phyloP scores from a whole-genome alignment of 2,329 filamentous ascomycete species.

The Fusarium tupiense region DNA sequence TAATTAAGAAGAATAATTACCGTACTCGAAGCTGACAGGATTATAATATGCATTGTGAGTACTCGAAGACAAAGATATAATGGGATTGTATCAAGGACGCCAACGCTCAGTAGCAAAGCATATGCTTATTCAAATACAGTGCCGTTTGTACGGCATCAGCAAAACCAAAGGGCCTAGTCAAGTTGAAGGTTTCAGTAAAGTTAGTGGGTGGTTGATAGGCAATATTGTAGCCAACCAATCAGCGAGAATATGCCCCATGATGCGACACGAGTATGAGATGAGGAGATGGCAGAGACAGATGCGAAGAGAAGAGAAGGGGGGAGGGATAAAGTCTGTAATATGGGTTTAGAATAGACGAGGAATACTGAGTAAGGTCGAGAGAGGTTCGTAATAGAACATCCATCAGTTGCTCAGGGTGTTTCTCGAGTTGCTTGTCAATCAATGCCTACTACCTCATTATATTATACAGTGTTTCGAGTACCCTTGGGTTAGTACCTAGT shows the following conservation, averaged over 20 bases:
- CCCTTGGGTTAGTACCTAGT: not conserved
- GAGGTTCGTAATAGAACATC: not conserved
- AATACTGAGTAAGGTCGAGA: not conserved
- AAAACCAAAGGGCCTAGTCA: not conserved
- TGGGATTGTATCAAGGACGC: not conserved
- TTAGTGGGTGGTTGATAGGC: slow-evolving; percentile 2
- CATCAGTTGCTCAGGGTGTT: not conserved
- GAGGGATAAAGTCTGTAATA: not conserved
- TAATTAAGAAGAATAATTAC: not conserved
- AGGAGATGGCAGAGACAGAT: not conserved
- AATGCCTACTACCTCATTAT: not conserved
- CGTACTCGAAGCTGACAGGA: not conserved
- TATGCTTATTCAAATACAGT: not conserved
- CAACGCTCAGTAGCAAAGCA: not conserved
- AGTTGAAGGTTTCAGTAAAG: not conserved
- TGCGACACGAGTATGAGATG: not conserved
- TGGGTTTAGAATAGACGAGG: not conserved
- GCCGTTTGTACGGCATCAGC: not conserved
- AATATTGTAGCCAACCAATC: slow-evolving; percentile 37
- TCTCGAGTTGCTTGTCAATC: not conserved
- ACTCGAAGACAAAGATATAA: not conserved
- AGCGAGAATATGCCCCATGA: slow-evolving; percentile 12
- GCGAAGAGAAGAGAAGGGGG: not conserved
- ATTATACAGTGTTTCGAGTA: not conserved
- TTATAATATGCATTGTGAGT: not conserved